Evolutionary conservation across 164 flowering plant genomes (phyloP), one percentile per base, ranked within the genome.

Genomic region (Nymphaea thermarum): DNA sequence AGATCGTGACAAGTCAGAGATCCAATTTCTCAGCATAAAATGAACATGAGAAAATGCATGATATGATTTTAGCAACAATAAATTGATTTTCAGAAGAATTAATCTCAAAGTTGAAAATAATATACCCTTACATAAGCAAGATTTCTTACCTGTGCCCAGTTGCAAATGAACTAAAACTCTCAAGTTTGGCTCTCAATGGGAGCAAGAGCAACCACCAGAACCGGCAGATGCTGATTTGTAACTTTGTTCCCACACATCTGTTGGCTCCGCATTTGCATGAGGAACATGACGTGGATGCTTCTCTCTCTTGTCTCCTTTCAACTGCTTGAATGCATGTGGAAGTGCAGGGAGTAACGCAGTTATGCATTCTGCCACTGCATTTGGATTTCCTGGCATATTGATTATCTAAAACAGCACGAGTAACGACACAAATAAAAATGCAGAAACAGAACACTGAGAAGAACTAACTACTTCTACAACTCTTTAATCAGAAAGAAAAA

Each of bases 331-430:
- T 5, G 92, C 97, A 67, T 90, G 99, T 75, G 88, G 89, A 45
- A 94, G 90, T 42, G 87, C 93, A 44, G 99, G 97, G 77, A 88
- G 44, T 73, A 94, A 72, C 25, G 99, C 96, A 68, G 84, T 96
- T 88, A 90, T 81, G 75, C 97, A 89, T 72, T 93, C 94, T 3
- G 88, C 88, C 64, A 84, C 96, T 1, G 98, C 99, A 79, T 94
- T 91, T 53, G 97, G 98, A 75, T 94, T 94, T 62, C 98, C 98
- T 2, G 99, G 99, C 95, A 91, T 91, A 85, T 91, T 94, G 77
- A 94, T 91, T n/a, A 91, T 94, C 98, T 91, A 84, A 65, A 67
- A 2, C 55, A 14, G 7, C 36, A 65, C 3, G 14, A 51, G 57
- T 10, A 51, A 51, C 8, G 45, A 25, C 36, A 41, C 16, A 55